Evolutionary conservation across 306 rosid species (phyloP).

Genomic region (Carpinus fangiana): DNA sequence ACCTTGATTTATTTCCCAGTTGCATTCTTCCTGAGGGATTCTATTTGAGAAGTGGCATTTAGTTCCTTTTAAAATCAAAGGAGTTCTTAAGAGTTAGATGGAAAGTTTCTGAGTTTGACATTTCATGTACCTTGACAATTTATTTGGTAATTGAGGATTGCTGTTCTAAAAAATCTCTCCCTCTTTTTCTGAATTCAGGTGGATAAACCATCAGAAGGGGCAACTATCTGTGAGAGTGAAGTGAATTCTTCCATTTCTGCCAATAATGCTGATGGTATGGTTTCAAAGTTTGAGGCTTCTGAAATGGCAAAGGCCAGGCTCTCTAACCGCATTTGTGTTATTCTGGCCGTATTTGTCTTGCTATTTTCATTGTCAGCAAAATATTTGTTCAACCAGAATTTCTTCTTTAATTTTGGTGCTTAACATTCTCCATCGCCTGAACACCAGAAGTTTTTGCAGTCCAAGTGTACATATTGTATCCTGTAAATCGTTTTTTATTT

Average conservation of each 20-base stretch:
- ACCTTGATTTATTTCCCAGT: neutral
- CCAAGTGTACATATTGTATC: slow-evolving; percentile 7
- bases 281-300: slow-evolving; percentile 11
- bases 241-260: slow-evolving; percentile 32
- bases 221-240: slow-evolving; percentile 26
- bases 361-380: slow-evolving; percentile 40
- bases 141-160: neutral
- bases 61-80: neutral
- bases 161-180: slow-evolving; percentile 11
- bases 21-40: neutral
- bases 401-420: slow-evolving; percentile 29
- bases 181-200: slow-evolving; percentile 42
- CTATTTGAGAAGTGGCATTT: neutral
- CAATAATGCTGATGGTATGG: slow-evolving; percentile 18
- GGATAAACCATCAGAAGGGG: slow-evolving; percentile 49
- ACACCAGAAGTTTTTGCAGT: slow-evolving; percentile 3
- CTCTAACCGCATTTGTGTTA: slow-evolving; percentile 32
- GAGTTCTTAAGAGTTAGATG: neutral
- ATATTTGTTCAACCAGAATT: slow-evolving; percentile 42
- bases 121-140: neutral
- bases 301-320: slow-evolving; percentile 23
- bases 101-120: slow-evolving; percentile 8
- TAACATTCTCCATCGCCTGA: slow-evolving; percentile 16
- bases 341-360: slow-evolving; percentile 37
- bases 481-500: neutral